A percentile compares a stretch with the other conserved stretches of the same genome.
These are phyloP conservation scores for Funneliformis caledonium DNA, from an alignment of 371 early-diverging fungal genomes.

Conservation along the genomic window DNA sequence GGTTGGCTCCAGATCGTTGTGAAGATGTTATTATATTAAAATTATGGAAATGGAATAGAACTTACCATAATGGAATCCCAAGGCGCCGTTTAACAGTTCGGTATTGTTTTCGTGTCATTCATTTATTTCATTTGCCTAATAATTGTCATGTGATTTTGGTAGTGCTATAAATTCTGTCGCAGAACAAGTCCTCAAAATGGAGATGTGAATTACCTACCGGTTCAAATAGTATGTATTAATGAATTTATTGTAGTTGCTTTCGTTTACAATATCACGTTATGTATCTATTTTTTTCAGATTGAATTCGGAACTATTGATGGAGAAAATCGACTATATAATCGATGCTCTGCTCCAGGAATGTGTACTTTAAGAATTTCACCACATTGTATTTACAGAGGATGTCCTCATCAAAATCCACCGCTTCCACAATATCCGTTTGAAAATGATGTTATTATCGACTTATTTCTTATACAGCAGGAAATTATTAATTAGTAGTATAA, in stretches of 20 bases:
- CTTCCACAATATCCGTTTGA: not conserved
- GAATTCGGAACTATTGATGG: conserved; percentile 1
- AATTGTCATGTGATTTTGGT: not conserved
- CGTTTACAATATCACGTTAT: not conserved
- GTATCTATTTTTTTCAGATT: not conserved
- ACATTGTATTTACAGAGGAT: not conserved
- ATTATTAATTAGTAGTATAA: not conserved
- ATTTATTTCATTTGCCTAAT: not conserved
- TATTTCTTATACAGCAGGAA: conserved; percentile 1
- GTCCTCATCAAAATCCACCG: not conserved
- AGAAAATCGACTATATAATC: not conserved
- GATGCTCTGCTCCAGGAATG: not conserved
- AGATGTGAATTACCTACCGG: not conserved
- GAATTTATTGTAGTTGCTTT: not conserved
- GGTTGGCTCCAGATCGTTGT: not conserved
- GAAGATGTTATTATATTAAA: conserved; percentile 26
- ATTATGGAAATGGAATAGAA: conserved; percentile 2
- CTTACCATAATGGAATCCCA: not conserved
- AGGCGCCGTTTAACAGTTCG: not conserved
- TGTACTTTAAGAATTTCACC: conserved; percentile 8
- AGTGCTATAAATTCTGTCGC: conserved; percentile 10
- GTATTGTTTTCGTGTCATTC: conserved; percentile 9
- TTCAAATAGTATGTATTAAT: not conserved
- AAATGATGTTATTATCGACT: conserved; percentile 15
- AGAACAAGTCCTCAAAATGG: not conserved